phyloP scores from a whole-genome alignment of 305 asterid genomes.

The Stenogyne calaminthoides region DNA sequence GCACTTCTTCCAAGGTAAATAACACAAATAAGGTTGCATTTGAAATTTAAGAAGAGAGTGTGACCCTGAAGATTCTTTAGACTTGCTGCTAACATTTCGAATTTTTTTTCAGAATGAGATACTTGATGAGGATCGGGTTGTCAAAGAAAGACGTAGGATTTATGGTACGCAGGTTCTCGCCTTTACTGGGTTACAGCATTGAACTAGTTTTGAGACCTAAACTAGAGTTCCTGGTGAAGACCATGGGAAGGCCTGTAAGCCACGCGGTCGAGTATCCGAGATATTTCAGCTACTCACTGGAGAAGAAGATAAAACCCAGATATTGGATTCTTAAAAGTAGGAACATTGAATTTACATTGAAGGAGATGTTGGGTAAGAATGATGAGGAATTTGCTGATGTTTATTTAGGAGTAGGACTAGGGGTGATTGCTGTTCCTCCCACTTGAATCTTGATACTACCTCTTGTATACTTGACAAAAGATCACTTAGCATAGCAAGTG shows the following conservation, averaged over 20 bases:
- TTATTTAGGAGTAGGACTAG: slow-evolving; percentile 48
- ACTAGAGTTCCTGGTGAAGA: slow-evolving; percentile 62
- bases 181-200: slow-evolving; percentile 83
- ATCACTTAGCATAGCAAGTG: background rate
- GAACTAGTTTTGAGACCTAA: slow-evolving; percentile 81
- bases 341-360: slow-evolving; percentile 56
- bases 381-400: slow-evolving; percentile 76
- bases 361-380: slow-evolving; percentile 85
- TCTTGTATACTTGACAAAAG: slow-evolving; percentile 2
- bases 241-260: slow-evolving; percentile 66
- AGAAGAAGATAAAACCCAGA: slow-evolving; percentile 91
- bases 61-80: too few relatives aligned
- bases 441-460: slow-evolving; percentile 22
- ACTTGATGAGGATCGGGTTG: slow-evolving; percentile 63
- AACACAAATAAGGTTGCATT: background rate
- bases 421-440: slow-evolving; percentile 46
- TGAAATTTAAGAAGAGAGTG: too few relatives aligned
- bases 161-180: slow-evolving; percentile 82
- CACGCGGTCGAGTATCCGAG: slow-evolving; percentile 85
- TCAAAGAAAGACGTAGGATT: slow-evolving; percentile 63
- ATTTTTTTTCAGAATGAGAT: slow-evolving; percentile 50
- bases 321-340: slow-evolving; percentile 65
- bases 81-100: too few relatives aligned
- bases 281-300: slow-evolving; percentile 91
- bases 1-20: slow-evolving; percentile 82